These are phyloP conservation scores for Trichoderma parareesei DNA, from an alignment of 495 filamentous ascomycete genomes.

Conservation along the genomic window DNA sequence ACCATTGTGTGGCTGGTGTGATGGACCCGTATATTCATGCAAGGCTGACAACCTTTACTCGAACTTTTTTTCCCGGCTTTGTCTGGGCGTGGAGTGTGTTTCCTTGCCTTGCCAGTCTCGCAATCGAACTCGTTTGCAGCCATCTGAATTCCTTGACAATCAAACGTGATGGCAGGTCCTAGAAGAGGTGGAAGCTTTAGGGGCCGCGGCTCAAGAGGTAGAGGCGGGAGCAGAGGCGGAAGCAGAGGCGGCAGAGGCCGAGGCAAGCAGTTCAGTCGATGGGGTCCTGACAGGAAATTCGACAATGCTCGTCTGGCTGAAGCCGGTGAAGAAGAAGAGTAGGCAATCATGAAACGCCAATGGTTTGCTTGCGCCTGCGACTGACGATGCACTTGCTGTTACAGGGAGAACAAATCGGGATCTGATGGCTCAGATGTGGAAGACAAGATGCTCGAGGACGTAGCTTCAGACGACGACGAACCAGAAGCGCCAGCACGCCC, in stretches of 20 bases:
- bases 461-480: constrained; percentile 27
- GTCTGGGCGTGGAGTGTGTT: background rate
- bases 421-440: constrained; percentile 29
- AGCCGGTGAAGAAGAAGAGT: constrained; percentile 25
- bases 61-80: constrained; percentile 10
- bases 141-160: background rate
- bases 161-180: background rate
- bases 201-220: constrained; percentile 7
- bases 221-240: constrained; percentile 22
- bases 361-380: constrained; percentile 12
- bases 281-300: constrained; percentile 27
- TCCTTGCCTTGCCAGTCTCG: background rate
- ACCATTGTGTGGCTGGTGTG: constrained; percentile 10
- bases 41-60: constrained; percentile 18
- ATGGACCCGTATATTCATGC: constrained; percentile 12
- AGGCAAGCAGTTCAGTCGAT: constrained; percentile 18
- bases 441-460: constrained; percentile 11
- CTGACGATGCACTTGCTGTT: background rate
- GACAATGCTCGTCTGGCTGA: constrained; percentile 27
- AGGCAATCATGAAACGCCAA: constrained; percentile 14
- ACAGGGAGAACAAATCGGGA: constrained; percentile 26
- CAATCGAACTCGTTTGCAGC: constrained; percentile 14
- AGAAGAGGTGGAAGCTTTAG: background rate
- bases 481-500: constrained; percentile 34
- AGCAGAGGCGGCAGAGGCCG: constrained; percentile 20